phyloP scores from a whole-genome alignment of 345 rosid species.

The Eucalyptus urophylla region DNA sequence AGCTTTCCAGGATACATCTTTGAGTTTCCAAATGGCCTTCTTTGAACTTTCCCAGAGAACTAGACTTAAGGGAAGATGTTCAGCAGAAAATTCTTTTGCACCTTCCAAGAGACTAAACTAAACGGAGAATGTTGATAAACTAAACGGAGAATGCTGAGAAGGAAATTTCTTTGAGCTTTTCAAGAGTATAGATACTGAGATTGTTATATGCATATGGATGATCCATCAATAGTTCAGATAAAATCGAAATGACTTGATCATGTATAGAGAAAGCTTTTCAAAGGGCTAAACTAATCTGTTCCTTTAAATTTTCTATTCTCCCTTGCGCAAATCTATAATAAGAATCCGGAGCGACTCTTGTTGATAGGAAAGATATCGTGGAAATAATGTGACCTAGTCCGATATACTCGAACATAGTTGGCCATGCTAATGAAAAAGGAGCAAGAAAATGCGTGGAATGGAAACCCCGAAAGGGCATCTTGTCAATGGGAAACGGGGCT shows the following conservation, averaged over 20 bases:
- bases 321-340: rapidly evolving
- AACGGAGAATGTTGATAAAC: background rate
- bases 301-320: background rate
- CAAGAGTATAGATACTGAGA: background rate
- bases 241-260: background rate
- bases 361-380: background rate
- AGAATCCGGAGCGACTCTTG: background rate
- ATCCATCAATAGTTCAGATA: background rate
- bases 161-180: background rate
- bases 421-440: background rate
- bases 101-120: background rate
- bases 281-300: background rate
- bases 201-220: background rate
- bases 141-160: background rate
- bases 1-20: background rate
- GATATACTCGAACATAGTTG: background rate
- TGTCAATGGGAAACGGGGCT: background rate
- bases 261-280: background rate
- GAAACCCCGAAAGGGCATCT: background rate
- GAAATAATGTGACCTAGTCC: background rate
- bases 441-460: background rate
- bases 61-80: background rate
- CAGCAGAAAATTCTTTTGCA: background rate
- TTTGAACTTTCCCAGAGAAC: background rate
- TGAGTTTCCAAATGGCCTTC: background rate